These are phyloP conservation scores for Ascochyta lentis DNA, from an alignment of 2,329 filamentous ascomycete genomes.

Conservation along the genomic window DNA sequence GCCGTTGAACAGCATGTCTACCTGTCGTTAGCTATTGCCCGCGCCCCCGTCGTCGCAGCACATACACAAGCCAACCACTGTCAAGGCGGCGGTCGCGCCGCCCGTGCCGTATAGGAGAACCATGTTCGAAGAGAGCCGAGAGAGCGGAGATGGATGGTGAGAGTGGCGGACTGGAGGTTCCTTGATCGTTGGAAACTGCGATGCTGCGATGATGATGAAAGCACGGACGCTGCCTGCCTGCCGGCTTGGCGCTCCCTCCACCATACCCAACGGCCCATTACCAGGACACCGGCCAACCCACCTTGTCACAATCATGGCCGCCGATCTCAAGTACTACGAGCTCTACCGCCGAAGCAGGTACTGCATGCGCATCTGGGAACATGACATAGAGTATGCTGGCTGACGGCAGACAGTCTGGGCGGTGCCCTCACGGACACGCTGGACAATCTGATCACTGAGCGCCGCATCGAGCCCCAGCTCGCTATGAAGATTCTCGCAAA, in stretches of 20 bases:
- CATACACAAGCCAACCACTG: constrained; percentile 81
- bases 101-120: constrained; percentile 75
- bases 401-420: constrained; percentile 73
- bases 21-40: constrained; percentile 40
- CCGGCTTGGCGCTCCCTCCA: constrained; percentile 23
- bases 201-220: constrained; percentile 18
- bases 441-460: constrained; percentile 92
- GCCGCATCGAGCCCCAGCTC: constrained; percentile 95
- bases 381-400: constrained; percentile 19
- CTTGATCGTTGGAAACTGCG: constrained; percentile 30
- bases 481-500: constrained; percentile 98
- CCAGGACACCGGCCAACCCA: constrained; percentile 18
- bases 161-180: constrained; percentile 37
- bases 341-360: constrained; percentile 99
- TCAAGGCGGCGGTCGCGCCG: constrained; percentile 70
- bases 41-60: constrained; percentile 27
- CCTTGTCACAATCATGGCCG: constrained; percentile 38
- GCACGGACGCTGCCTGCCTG: constrained; percentile 17
- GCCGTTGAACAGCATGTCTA: constrained; percentile 98
- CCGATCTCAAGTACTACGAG: constrained; percentile 76
- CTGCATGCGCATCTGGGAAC: constrained; percentile 27
- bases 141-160: constrained; percentile 32
- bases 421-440: constrained; percentile 93
- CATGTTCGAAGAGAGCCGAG: constrained; percentile 59
- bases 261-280: constrained; percentile 21